These are phyloP conservation scores for Aspergillus homomorphus DNA, from an alignment of 495 filamentous ascomycete genomes.

Conservation along the genomic window DNA sequence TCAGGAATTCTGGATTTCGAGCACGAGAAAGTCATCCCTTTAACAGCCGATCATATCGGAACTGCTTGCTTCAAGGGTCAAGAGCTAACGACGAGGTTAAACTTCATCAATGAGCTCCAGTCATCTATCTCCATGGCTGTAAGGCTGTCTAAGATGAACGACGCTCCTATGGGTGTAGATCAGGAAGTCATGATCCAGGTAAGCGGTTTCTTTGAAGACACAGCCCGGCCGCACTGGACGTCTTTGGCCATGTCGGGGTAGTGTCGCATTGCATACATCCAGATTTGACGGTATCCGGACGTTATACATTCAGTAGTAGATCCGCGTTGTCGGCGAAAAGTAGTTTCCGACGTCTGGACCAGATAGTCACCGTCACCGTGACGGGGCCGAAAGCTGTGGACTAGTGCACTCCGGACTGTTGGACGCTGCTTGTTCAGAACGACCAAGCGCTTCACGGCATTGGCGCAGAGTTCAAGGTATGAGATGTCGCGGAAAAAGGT, in stretches of 20 bases:
- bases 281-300: slow-evolving; percentile 24
- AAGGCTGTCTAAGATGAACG: slow-evolving; percentile 33
- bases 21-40: slow-evolving; percentile 53
- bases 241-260: slow-evolving; percentile 26
- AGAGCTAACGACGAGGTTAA: slow-evolving; percentile 43
- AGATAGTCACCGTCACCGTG: slow-evolving; percentile 6
- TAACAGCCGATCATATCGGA: slow-evolving; percentile 57
- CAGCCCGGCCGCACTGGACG: slow-evolving; percentile 19
- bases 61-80: slow-evolving; percentile 56
- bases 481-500: slow-evolving; percentile 38
- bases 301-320: slow-evolving; percentile 13
- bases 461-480: slow-evolving; percentile 25
- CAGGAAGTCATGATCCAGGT: slow-evolving; percentile 55
- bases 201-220: slow-evolving; percentile 60
- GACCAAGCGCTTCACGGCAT: slow-evolving; percentile 29
- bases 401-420: slow-evolving; percentile 18
- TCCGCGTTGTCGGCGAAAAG: slow-evolving; percentile 10
- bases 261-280: slow-evolving; percentile 28
- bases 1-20: slow-evolving; percentile 55
- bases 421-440: slow-evolving; percentile 3
- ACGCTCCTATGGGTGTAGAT: slow-evolving; percentile 44
- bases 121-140: slow-evolving; percentile 43
- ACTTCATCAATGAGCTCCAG: slow-evolving; percentile 50
- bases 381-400: slow-evolving; percentile 3
- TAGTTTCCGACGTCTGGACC: slow-evolving; percentile 28